Evolutionary conservation across 2,329 filamentous ascomycete species (phyloP).

Genomic region (Huntiella abstrusa): DNA sequence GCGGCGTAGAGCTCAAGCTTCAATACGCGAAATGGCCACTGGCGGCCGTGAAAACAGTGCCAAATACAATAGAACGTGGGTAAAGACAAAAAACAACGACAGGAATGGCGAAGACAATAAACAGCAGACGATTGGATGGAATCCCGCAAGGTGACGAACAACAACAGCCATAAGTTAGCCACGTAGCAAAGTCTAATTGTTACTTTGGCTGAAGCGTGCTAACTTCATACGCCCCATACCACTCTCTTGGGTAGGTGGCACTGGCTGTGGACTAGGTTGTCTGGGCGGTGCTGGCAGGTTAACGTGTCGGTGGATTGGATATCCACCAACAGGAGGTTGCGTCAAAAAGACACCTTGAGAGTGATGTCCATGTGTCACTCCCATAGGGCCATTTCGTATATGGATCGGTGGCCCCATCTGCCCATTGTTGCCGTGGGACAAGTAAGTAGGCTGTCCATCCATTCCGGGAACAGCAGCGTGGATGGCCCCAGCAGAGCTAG

Average conservation of each 20-base stretch:
- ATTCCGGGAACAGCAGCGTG: slow-evolving; percentile 7
- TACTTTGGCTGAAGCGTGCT: neutral
- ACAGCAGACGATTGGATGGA: too few species aligned
- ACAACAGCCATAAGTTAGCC: too few species aligned
- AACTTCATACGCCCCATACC: slow-evolving; percentile 12
- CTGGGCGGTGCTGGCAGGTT: neutral
- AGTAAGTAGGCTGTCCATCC: neutral
- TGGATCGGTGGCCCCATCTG: slow-evolving; percentile 5
- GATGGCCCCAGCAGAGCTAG: slow-evolving; percentile 9
- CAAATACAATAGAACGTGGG: too few species aligned
- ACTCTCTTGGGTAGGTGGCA: slow-evolving; percentile 15
- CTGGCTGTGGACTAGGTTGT: neutral
- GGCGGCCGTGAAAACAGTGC: too few species aligned
- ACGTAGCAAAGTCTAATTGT: neutral
- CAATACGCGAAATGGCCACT: too few species aligned
- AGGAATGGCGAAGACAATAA: too few species aligned
- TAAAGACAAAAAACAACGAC: too few species aligned
- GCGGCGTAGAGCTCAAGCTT: too few species aligned
- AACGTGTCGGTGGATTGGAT: neutral
- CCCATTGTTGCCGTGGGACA: neutral
- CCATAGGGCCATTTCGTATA: slow-evolving; percentile 2
- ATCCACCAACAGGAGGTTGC: slow-evolving; percentile 1
- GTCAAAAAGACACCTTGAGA: slow-evolving; percentile 9
- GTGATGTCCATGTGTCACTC: slow-evolving; percentile 2
- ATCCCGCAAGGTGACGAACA: too few species aligned